A percentile compares a stretch with the other conserved stretches of the same genome.
phyloP scores from a whole-genome alignment of 768 basidiomycete species.

The Russula olivacea region DNA sequence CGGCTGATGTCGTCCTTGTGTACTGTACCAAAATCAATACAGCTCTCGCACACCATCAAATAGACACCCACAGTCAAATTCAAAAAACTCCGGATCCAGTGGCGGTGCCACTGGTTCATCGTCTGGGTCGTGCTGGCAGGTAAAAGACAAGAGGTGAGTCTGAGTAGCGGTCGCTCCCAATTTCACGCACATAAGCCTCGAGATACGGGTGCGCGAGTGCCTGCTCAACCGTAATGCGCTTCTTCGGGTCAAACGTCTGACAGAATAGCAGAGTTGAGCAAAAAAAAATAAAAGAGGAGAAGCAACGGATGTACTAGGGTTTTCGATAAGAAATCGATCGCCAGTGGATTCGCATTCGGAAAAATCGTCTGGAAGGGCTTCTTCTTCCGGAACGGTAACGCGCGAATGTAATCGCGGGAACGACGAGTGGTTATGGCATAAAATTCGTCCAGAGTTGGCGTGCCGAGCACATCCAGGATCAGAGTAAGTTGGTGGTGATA shows the following conservation, averaged over 20 bases:
- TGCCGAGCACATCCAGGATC: constrained; percentile 95
- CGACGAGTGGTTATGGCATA: constrained; percentile 91
- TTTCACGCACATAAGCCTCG: constrained; percentile 73
- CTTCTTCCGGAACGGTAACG: constrained; percentile 87
- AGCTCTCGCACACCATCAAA: background rate
- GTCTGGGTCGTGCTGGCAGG: constrained; percentile 77
- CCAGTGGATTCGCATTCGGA: constrained; percentile 83
- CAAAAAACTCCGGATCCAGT: constrained; percentile 95
- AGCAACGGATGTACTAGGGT: constrained; percentile 52
- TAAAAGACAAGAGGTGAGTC: background rate
- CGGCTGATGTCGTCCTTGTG: constrained; percentile 95
- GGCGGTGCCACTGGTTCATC: constrained; percentile 95
- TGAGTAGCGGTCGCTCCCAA: background rate
- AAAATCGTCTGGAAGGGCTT: constrained; percentile 78
- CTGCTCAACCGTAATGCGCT: constrained; percentile 90
- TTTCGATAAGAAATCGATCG: constrained; percentile 72
- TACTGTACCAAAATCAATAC: constrained; percentile 39
- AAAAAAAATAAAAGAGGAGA: background rate
- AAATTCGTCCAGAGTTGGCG: constrained; percentile 95
- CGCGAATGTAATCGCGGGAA: constrained; percentile 92
- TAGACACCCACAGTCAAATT: constrained; percentile 75
- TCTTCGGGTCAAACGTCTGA: constrained; percentile 96
- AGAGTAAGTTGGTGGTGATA: constrained; percentile 95
- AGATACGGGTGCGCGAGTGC: constrained; percentile 93
- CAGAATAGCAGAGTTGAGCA: background rate